Percentiles rank a stretch among this genome's conserved stretches.
phyloP scores from a whole-genome alignment of 192 early-diverging fungal genomes.

The Entophlyctis luteolus region DNA sequence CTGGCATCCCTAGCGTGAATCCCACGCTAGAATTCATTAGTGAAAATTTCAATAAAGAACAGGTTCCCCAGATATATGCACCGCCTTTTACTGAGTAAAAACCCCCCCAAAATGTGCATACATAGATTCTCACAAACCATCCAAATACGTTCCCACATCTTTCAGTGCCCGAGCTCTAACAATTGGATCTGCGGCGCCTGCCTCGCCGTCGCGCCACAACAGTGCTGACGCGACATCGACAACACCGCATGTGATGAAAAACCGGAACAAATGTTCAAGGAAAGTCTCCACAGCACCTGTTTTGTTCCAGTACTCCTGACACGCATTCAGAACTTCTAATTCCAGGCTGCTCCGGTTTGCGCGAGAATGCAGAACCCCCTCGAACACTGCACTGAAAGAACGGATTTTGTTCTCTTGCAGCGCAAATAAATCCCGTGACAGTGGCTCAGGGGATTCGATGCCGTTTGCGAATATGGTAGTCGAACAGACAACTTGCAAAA shows the following conservation, averaged over 20 bases:
- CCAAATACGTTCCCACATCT: conserved; percentile 30
- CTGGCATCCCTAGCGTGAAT: no score
- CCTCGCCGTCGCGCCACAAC: conserved; percentile 20
- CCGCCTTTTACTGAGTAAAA: no score
- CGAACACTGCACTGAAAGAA: conserved; percentile 17
- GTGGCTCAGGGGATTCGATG: conserved; percentile 10
- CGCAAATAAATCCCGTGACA: conserved; percentile 20
- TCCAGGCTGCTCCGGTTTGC: conserved; percentile 7
- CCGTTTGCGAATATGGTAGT: conserved; percentile 32
- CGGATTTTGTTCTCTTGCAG: conserved; percentile 25
- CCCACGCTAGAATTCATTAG: no score
- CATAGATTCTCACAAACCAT: background rate
- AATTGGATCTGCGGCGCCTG: conserved; percentile 18
- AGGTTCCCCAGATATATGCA: no score
- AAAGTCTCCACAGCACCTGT: conserved; percentile 22
- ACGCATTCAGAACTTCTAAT: conserved; percentile 25
- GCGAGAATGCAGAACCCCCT: background rate
- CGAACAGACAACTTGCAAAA: conserved; percentile 17
- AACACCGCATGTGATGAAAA: conserved; percentile 34
- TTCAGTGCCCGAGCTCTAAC: conserved; percentile 17
- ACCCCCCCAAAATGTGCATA: no score
- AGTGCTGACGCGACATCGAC: conserved; percentile 27
- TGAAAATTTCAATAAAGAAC: no score
- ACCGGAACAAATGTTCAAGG: conserved; percentile 42
- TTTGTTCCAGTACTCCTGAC: conserved; percentile 25